Conservation (phyloP, 2,329 filamentous ascomycete species). For the Malbranchea zuffiana region DNA sequence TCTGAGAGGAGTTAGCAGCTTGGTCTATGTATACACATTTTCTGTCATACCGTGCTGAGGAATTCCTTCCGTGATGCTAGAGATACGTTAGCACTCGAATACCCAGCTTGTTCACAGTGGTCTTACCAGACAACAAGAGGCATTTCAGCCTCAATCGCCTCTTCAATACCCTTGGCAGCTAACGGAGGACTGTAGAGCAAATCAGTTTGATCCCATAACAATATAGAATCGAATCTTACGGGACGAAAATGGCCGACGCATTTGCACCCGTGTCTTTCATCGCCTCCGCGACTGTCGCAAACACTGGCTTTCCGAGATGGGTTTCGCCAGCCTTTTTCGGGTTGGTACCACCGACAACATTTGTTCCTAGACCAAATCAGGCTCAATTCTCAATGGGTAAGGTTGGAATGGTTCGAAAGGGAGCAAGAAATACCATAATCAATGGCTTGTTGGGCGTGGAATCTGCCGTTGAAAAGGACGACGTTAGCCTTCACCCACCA, state of each 20-base stretch:
- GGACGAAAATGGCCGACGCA: constrained; percentile 92
- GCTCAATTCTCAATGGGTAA: constrained; percentile 9
- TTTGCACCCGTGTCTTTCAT: constrained; percentile 83
- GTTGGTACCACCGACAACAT: constrained; percentile 96
- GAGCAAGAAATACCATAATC: constrained; percentile 66
- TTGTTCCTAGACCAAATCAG: constrained; percentile 57
- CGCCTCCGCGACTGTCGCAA: constrained; percentile 76
- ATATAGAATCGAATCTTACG: constrained; percentile 48
- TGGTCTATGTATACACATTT: constrained; percentile 7
- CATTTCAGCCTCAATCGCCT: constrained; percentile 86
- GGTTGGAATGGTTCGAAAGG: too few species aligned
- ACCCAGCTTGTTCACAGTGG: constrained; percentile 1
- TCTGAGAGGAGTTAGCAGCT: constrained; percentile 42
- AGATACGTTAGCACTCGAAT: constrained; percentile 8
- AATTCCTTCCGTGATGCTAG: constrained; percentile 84
- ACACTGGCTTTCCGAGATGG: constrained; percentile 87
- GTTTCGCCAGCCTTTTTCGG: constrained; percentile 92
- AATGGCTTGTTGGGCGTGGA: constrained; percentile 95
- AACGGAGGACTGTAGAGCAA: constrained; percentile 66
- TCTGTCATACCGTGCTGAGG: constrained; percentile 77
- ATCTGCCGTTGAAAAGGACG: constrained; percentile 49
- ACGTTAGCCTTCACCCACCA: constrained; percentile 16
- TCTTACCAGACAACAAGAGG: constrained; percentile 76
- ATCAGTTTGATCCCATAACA: too few species aligned
- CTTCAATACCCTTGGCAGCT: constrained; percentile 90